A percentile compares a stretch with the other conserved stretches of the same genome.
phyloP scores from a whole-genome alignment of 169 alveolate genomes.

The Plasmodium knowlesi region DNA sequence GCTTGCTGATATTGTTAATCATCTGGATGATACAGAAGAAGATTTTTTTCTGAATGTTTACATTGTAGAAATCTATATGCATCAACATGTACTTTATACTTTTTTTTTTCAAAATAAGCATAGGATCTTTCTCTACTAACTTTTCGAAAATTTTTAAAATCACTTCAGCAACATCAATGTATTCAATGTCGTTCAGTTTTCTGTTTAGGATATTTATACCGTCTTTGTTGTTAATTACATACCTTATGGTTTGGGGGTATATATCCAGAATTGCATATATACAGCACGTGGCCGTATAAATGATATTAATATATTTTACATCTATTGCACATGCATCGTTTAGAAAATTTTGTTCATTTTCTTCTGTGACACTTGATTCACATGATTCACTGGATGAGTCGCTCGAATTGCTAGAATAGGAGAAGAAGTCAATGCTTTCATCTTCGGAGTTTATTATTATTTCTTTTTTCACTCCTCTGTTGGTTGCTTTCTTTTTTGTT shows the following conservation, averaged over 20 bases:
- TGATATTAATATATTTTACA: slow-evolving; percentile 64
- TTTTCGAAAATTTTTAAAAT: slow-evolving; percentile 72
- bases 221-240: slow-evolving; percentile 49
- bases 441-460: slow-evolving; percentile 26
- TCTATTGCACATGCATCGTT: slow-evolving; percentile 45
- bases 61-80: slow-evolving; percentile 75
- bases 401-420: slow-evolving; percentile 20
- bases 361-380: slow-evolving; percentile 37
- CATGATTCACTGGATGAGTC: slow-evolving; percentile 50
- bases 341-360: slow-evolving; percentile 32
- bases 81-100: slow-evolving; percentile 75
- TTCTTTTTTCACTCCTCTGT: not conserved
- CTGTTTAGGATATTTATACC: slow-evolving; percentile 58
- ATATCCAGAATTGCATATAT: slow-evolving; percentile 61
- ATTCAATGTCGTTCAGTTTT: slow-evolving; percentile 73
- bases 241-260: slow-evolving; percentile 50
- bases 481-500: not conserved
- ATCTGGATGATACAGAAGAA: slow-evolving; percentile 75
- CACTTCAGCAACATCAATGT: slow-evolving; percentile 75
- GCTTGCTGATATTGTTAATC: slow-evolving; percentile 71
- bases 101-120: slow-evolving; percentile 70
- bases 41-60: slow-evolving; percentile 72
- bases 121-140: slow-evolving; percentile 72
- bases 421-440: slow-evolving; percentile 14
- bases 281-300: slow-evolving; percentile 75